Evolutionary conservation across 108 stramenopile species (phyloP), one percentile per base, ranked within the genome.

Genomic region (Ochromonas danica): DNA sequence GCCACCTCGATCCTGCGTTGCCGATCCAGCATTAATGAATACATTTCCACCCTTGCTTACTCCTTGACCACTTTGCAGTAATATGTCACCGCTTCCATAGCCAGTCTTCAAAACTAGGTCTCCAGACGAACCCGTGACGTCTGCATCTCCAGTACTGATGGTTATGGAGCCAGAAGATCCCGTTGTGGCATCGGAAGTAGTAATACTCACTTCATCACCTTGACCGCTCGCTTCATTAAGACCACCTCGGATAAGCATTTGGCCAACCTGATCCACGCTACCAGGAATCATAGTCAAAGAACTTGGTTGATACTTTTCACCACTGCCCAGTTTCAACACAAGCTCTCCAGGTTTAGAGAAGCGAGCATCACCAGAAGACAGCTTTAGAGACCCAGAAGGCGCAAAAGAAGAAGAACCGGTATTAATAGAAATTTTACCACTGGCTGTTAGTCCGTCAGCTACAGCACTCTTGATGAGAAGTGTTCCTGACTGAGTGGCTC

Each of bases 21-120:
- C 36, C 10, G 39, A 40, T 17, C 67, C 67, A 10, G 39, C 67
- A 22, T 14, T 22, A 22, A 70, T 38, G 14, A 31, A 70, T 14
- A 70, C 67, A 17, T 70, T 70, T 38, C 67, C 67, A 70, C 67
- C 67, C 17, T 40, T 22, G 67, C 40, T 22, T n/a, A n/a, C n/a
- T n/a, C n/a, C n/a, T n/a, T n/a, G n/a, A n/a, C n/a, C n/a, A n/a
- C n/a, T n/a, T n/a, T n/a, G n/a, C n/a, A n/a, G n/a, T n/a, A n/a
- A n/a, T n/a, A n/a, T n/a, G n/a, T n/a, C n/a, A n/a, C n/a, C n/a
- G n/a, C n/a, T n/a, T n/a, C n/a, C n/a, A n/a, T n/a, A n/a, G n/a
- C n/a, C n/a, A n/a, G n/a, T n/a, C n/a, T n/a, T n/a, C n/a, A n/a
- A n/a, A n/a, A n/a, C n/a, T n/a, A n/a, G n/a, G n/a, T n/a, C n/a